These are phyloP conservation scores for Cercophora newfieldiana DNA, from an alignment of 495 filamentous ascomycete species.

Conservation along the genomic window DNA sequence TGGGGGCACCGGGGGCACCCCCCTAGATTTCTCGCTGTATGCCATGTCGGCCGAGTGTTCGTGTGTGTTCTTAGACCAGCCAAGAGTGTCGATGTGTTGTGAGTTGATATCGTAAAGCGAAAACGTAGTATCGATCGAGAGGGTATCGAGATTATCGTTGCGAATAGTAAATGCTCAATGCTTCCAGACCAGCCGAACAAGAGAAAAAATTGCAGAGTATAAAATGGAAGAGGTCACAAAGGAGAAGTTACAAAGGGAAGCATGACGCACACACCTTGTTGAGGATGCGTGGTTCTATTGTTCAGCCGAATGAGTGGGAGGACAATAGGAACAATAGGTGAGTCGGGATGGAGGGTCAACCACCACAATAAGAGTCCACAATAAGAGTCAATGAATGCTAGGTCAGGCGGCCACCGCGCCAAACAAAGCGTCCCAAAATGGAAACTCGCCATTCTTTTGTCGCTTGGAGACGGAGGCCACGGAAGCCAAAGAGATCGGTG, in stretches of 20 bases:
- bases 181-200: constrained; percentile 25
- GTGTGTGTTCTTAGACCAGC: constrained; percentile 11
- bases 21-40: constrained; percentile 29
- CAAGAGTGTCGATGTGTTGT: constrained; percentile 13
- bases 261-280: constrained; percentile 16
- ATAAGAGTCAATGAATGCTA: background rate
- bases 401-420: constrained; percentile 7
- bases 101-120: constrained; percentile 2
- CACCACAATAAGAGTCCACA: background rate
- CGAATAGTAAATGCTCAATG: constrained; percentile 9
- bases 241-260: constrained; percentile 6
- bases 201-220: constrained; percentile 4
- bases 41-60: constrained; percentile 21
- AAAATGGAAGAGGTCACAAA: constrained; percentile 5
- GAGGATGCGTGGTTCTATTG: constrained; percentile 23
- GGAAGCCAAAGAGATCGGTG: constrained; percentile 16
- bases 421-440: constrained; percentile 5
- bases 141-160: background rate
- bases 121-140: background rate
- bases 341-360: background rate
- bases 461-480: background rate
- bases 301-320: constrained; percentile 12
- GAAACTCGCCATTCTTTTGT: constrained; percentile 12
- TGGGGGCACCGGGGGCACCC: constrained; percentile 25
- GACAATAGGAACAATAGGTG: constrained; percentile 26